A percentile compares a stretch with the other conserved stretches of the same genome.
These are phyloP conservation scores for Auricularia cornea DNA, from an alignment of 768 basidiomycete species.

Conservation along the genomic window DNA sequence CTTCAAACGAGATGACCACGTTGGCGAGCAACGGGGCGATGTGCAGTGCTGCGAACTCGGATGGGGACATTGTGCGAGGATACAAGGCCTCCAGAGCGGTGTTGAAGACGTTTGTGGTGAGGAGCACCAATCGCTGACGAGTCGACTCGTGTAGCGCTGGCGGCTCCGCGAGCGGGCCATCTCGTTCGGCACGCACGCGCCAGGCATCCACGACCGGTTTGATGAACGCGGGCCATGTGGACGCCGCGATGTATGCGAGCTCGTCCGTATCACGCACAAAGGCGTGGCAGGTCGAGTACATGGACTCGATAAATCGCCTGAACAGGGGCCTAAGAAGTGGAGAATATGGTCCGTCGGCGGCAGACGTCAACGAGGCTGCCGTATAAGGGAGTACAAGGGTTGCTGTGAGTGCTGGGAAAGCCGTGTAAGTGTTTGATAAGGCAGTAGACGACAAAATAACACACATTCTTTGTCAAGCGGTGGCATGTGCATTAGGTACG, in stretches of 20 bases:
- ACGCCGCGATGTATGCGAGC: slow-evolving; percentile 65
- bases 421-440: slow-evolving; percentile 22
- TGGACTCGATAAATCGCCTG: slow-evolving; percentile 47
- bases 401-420: slow-evolving; percentile 22
- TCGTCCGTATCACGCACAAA: slow-evolving; percentile 64
- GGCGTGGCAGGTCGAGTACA: slow-evolving; percentile 53
- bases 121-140: slow-evolving; percentile 55
- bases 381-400: slow-evolving; percentile 1
- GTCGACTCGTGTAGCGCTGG: slow-evolving; percentile 41
- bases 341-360: slow-evolving; percentile 37
- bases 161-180: slow-evolving; percentile 8
- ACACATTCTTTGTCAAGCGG: slow-evolving; percentile 50
- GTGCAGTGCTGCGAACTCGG: neutral
- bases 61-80: slow-evolving; percentile 35
- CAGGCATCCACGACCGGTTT: slow-evolving; percentile 53
- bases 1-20: neutral
- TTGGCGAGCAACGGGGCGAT: slow-evolving; percentile 3
- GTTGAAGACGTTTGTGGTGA: slow-evolving; percentile 56
- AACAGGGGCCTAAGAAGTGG: slow-evolving; percentile 47
- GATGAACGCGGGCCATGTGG: slow-evolving; percentile 75
- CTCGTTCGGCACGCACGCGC: slow-evolving; percentile 13
- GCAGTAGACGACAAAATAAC: slow-evolving; percentile 8
- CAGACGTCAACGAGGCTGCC: slow-evolving; percentile 16
- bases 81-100: slow-evolving; percentile 58
- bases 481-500: slow-evolving; percentile 53